Evolutionary conservation across 2,329 filamentous ascomycete species (phyloP), one percentile per base, ranked within the genome.

Genomic region (Atkinsonella texensis): DNA sequence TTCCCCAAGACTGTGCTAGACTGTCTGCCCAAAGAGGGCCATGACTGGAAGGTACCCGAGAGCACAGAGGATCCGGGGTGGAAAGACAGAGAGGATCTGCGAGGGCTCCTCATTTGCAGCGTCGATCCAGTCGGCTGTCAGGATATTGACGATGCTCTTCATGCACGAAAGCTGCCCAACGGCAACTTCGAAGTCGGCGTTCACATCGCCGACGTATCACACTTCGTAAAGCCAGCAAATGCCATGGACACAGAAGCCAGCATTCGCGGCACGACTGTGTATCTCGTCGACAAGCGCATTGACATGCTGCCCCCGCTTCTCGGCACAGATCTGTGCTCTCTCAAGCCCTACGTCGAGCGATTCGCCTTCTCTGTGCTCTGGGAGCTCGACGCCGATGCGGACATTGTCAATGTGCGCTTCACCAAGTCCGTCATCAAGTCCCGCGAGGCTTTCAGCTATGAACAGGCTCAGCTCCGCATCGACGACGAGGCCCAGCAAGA

Each of bases 361-460:
- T 93, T 83, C 63, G 87, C 88, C 31, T 93, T 93, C 64, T 91
- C 87, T 1, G 84, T 85, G 8, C 71, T 91, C 18, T 93, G 93
- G 93, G 91, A 98, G 68, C 75, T 98, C 59, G 86, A 88, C 23
- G 74, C 84, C 17, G 78, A 91, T 53, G 93, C 90, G 6, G 86
- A 96, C 50, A 85, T 97, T 51, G 80, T 96, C 52, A 85, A 76
- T 52, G 80, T 84, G n/a, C 77, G 85, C 50, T 98, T 96, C 71
- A 95, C 90, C 35, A 98, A 98, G 70, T 97, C 93, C 2, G 93
- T 98, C 54, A 98, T 98, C 67, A 87, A 89, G 62, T 97, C 91
- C 28, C 83, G 89, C 56, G 91, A 97, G 69, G 93, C 91, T 3
- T 98, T 98, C 70, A 95, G 88, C 72, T 98, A 98, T 71, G 91